phyloP scores from a whole-genome alignment of 345 rosid genomes.

The Reutealis trisperma region DNA sequence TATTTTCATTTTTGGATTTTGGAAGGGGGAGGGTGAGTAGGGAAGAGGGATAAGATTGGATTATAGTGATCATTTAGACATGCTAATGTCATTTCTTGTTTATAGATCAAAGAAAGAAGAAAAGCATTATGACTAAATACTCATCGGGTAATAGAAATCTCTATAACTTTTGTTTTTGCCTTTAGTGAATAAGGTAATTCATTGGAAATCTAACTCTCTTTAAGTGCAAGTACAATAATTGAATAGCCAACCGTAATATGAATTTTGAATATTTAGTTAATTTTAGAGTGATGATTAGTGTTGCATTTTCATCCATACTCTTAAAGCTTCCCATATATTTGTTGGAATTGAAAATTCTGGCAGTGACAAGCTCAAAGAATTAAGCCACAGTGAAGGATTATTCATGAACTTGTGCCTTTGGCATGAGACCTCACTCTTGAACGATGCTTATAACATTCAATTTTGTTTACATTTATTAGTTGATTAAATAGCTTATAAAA shows the following conservation, averaged over 20 bases:
- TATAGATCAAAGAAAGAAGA: neutral
- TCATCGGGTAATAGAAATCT: neutral
- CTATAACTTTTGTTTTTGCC: neutral
- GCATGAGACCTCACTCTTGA: no score
- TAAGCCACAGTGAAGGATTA: no score
- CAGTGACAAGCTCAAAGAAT: no score
- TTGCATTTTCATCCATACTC: no score
- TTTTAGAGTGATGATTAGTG: no score
- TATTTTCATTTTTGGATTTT: neutral
- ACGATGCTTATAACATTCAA: neutral
- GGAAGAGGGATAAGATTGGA: neutral
- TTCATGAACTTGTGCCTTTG: no score
- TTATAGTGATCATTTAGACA: no score
- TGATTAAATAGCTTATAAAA: neutral
- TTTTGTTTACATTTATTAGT: slow-evolving; percentile 6
- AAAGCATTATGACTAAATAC: neutral
- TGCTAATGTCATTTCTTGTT: neutral
- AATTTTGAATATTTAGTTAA: no score
- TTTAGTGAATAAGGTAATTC: neutral
- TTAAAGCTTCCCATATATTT: no score
- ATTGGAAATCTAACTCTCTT: neutral
- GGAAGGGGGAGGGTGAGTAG: neutral
- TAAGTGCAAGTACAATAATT: no score
- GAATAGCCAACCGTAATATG: neutral
- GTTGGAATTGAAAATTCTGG: no score